Conservation (phyloP, 106 monocot species). For the Dendrobium nobile region DNA sequence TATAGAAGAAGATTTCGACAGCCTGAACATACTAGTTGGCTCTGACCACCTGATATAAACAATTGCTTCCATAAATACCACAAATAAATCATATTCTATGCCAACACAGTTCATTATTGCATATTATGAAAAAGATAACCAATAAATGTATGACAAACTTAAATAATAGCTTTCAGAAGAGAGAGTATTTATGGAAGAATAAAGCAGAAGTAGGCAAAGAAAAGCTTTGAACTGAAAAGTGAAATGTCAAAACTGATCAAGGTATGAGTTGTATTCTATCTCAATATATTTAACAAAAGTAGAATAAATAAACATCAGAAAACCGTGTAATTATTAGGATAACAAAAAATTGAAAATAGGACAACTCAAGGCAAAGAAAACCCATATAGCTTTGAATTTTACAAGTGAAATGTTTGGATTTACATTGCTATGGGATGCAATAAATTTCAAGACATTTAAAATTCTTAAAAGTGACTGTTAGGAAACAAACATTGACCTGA, state of each 20-base stretch:
- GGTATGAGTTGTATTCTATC: not conserved
- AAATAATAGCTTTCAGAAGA: not conserved
- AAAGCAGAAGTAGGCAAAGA: not conserved
- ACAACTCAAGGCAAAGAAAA: not conserved
- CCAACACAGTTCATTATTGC: not conserved
- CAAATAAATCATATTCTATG: not conserved
- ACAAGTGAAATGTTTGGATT: not conserved
- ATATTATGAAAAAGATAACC: not conserved
- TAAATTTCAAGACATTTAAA: not conserved
- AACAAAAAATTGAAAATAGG: not conserved
- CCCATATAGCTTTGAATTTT: not conserved
- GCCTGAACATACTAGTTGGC: conserved; percentile 85
- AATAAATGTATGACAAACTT: not conserved
- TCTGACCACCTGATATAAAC: conserved; percentile 47
- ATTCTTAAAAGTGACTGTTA: not conserved
- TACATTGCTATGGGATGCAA: not conserved
- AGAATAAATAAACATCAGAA: not conserved
- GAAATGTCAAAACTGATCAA: not conserved
- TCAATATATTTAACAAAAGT: not conserved
- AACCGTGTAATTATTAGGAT: too few relatives aligned
- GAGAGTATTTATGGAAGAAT: too few relatives aligned
- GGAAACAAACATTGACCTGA: not conserved
- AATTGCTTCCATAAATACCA: not conserved
- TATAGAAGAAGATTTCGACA: conserved; percentile 79
- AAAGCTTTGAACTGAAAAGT: not conserved